These are phyloP conservation scores for Capsella rubella DNA, from an alignment of 441 rosid genomes.

Conservation along the genomic window DNA sequence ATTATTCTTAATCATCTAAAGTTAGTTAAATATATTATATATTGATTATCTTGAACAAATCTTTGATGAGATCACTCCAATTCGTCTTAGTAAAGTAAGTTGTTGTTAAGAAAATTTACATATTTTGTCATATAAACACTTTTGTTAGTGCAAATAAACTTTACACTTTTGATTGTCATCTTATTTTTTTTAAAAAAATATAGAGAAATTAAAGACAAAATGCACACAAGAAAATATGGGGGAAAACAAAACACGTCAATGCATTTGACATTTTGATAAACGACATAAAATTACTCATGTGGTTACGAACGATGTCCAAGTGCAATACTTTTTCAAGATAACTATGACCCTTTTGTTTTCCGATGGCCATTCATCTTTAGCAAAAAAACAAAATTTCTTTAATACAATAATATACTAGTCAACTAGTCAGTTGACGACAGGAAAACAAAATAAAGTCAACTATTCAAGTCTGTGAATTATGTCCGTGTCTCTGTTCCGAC, in stretches of 20 bases:
- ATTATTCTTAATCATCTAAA: no score
- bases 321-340: background rate
- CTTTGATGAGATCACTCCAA: no score
- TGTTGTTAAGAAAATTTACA: no score
- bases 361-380: background rate
- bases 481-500: background rate
- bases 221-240: no score
- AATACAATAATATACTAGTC: background rate
- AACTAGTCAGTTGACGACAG: background rate
- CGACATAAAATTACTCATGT: background rate
- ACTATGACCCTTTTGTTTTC: background rate
- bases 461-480: constrained; percentile 7
- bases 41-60: no score
- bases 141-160: background rate
- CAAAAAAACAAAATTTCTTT: no score
- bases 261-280: constrained; percentile 1
- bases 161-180: background rate
- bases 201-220: no score
- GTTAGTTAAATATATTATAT: no score
- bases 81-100: no score
- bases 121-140: background rate
- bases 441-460: background rate
- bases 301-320: background rate
- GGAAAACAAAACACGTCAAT: no score
- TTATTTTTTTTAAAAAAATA: background rate